Conservation (phyloP, 2,329 filamentous ascomycete genomes). For the Calonectria pauciramosa region DNA sequence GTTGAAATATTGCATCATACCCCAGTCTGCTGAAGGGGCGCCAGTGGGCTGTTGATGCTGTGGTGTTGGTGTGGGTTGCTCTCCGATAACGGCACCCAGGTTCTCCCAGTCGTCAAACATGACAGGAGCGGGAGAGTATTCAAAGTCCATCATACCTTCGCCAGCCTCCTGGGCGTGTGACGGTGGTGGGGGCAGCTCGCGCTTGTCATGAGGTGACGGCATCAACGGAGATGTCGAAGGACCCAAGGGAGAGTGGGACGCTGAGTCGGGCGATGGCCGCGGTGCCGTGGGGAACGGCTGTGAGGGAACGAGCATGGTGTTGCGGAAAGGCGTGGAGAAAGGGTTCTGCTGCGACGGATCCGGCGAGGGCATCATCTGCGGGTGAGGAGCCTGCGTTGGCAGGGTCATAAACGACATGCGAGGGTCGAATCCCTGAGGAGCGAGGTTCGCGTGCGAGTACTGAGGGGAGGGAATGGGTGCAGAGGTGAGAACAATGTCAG, state of each 20-base stretch:
- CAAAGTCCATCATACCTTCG: slow-evolving; percentile 59
- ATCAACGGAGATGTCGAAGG: slow-evolving; percentile 50
- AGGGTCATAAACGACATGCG: slow-evolving; percentile 50
- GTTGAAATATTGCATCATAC: slow-evolving; percentile 53
- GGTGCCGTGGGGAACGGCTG: slow-evolving; percentile 46
- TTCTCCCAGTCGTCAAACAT: slow-evolving; percentile 60
- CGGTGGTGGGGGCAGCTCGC: slow-evolving; percentile 52
- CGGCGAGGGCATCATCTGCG: slow-evolving; percentile 47
- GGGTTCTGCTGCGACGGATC: slow-evolving; percentile 46
- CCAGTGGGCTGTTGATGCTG: slow-evolving; percentile 43
- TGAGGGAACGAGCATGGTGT: slow-evolving; percentile 50
- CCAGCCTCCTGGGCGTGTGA: slow-evolving; percentile 39
- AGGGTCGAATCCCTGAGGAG: slow-evolving; percentile 45
- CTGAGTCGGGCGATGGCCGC: slow-evolving; percentile 51
- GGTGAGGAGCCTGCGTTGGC: slow-evolving; percentile 49
- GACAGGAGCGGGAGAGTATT: slow-evolving; percentile 55
- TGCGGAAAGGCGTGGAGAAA: slow-evolving; percentile 49
- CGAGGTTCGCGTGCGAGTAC: slow-evolving; percentile 46
- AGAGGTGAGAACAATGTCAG: slow-evolving; percentile 59
- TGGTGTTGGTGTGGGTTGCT: slow-evolving; percentile 43
- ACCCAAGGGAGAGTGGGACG: slow-evolving; percentile 49
- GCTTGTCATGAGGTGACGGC: slow-evolving; percentile 51
- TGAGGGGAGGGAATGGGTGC: slow-evolving; percentile 49
- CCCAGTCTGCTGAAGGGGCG: slow-evolving; percentile 43
- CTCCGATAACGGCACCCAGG: slow-evolving; percentile 51